Evolutionary conservation across 768 basidiomycete species (phyloP).

Genomic region (Sarcodon sp.): DNA sequence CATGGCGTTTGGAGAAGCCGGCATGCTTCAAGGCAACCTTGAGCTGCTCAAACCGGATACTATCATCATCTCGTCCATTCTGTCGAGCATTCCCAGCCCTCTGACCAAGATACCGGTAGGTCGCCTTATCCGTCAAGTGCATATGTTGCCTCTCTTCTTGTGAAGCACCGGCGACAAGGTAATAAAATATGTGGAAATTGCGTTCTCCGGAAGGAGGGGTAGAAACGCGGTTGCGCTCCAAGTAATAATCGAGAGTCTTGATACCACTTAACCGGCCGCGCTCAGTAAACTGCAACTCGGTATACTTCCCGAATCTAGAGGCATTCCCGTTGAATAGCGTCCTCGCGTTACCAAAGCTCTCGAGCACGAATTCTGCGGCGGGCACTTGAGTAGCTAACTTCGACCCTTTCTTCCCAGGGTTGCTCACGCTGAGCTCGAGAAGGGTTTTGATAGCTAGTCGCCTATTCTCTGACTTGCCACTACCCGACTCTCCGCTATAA

Average conservation of each 20-base stretch:
- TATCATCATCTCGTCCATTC: constrained; percentile 63
- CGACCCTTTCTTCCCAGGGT: constrained; percentile 86
- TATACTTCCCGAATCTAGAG: constrained; percentile 95
- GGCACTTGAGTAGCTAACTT: constrained; percentile 83
- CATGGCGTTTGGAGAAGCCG: constrained; percentile 87
- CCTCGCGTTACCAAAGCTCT: constrained; percentile 87
- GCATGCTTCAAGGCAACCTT: constrained; percentile 90
- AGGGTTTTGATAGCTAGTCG: constrained; percentile 86
- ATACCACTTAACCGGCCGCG: constrained; percentile 79
- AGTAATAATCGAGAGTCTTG: constrained; percentile 94
- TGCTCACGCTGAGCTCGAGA: constrained; percentile 80
- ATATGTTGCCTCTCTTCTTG: constrained; percentile 83
- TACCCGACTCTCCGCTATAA: constrained; percentile 78
- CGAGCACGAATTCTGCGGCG: constrained; percentile 90
- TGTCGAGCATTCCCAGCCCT: constrained; percentile 27
- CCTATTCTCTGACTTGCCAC: constrained; percentile 88
- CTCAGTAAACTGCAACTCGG: constrained; percentile 93
- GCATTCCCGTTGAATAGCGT: constrained; percentile 91
- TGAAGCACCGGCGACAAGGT: constrained; percentile 84
- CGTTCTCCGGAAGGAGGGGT: constrained; percentile 83
- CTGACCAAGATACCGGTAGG: constrained; percentile 81
- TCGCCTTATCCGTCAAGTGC: constrained; percentile 66
- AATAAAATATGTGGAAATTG: constrained; percentile 98
- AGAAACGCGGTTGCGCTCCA: constrained; percentile 85
- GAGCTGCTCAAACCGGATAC: constrained; percentile 82